Percentiles rank a stretch among this genome's conserved stretches.
Evolutionary conservation across 1,139 yeast species (phyloP).

Genomic region (Saccharomyces pastorianus): DNA sequence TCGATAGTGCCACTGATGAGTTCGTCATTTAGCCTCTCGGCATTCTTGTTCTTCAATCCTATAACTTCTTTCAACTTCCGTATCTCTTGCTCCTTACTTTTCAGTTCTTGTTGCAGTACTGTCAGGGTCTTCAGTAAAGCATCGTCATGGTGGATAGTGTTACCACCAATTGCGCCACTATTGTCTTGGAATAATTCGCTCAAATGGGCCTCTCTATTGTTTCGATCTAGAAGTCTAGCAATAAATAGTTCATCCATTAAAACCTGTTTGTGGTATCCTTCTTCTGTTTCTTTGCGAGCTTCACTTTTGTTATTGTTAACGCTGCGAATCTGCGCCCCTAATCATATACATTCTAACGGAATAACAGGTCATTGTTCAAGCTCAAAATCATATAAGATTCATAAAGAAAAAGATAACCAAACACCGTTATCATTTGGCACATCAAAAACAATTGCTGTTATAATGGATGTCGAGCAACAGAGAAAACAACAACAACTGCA

Average conservation of each 20-base stretch:
- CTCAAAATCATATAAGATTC: no score
- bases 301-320: background rate
- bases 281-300: background rate
- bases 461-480: background rate
- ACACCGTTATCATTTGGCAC: background rate
- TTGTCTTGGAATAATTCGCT: constrained; percentile 16
- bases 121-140: constrained; percentile 8
- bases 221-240: constrained; percentile 13
- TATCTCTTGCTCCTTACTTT: constrained; percentile 15
- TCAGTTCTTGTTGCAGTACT: constrained; percentile 9
- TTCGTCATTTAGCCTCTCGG: constrained; percentile 64
- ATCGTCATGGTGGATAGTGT: constrained; percentile 1
- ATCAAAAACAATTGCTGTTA: background rate
- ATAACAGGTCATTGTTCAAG: no score
- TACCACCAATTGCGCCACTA: background rate
- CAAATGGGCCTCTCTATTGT: constrained; percentile 16
- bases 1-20: constrained; percentile 65
- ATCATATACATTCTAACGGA: background rate
- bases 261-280: background rate
- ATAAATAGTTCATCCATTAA: constrained; percentile 12
- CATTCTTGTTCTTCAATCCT: constrained; percentile 45
- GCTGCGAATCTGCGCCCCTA: background rate
- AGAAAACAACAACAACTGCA: background rate
- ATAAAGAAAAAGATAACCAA: background rate
- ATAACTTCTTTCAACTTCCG: constrained; percentile 35